A percentile compares a stretch with the other conserved stretches of the same genome.
Conservation (phyloP, 805 yeast species). For the Kodamaea kaohsiungensis region DNA sequence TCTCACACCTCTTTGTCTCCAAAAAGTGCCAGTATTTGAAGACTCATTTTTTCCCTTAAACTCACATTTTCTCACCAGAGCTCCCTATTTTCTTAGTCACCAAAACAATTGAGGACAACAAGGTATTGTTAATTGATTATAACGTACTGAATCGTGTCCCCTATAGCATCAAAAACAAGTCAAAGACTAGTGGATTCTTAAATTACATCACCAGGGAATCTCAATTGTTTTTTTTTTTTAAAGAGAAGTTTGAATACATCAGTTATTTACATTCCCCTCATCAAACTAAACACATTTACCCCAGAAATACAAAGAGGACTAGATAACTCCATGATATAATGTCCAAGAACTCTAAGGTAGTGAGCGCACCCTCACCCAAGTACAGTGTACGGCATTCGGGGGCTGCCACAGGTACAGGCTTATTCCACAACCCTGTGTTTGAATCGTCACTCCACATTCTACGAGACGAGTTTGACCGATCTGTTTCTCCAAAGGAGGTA, state of each 20-base stretch:
- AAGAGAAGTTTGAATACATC: neutral
- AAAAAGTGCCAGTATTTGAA: neutral
- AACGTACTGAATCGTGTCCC: too few species aligned
- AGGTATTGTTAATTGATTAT: neutral
- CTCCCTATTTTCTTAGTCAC: neutral
- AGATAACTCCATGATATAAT: neutral
- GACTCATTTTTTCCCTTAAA: neutral
- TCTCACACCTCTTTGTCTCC: neutral
- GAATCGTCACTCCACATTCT: conserved; percentile 11
- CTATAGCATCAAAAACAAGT: too few species aligned
- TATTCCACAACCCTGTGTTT: conserved; percentile 24
- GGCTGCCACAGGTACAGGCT: neutral
- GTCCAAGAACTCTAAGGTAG: neutral
- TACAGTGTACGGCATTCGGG: neutral
- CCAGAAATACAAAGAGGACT: neutral
- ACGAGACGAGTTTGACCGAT: conserved; percentile 23
- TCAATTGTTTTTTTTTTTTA: too few species aligned
- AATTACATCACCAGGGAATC: too few species aligned
- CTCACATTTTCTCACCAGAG: neutral
- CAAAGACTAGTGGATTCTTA: too few species aligned
- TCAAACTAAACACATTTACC: neutral
- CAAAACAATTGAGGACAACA: neutral
- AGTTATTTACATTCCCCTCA: neutral
- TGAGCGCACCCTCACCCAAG: neutral
- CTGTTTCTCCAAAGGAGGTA: conserved; percentile 36